Conservation (phyloP, 2,329 filamentous ascomycete species). For the Cadophora sp. region DNA sequence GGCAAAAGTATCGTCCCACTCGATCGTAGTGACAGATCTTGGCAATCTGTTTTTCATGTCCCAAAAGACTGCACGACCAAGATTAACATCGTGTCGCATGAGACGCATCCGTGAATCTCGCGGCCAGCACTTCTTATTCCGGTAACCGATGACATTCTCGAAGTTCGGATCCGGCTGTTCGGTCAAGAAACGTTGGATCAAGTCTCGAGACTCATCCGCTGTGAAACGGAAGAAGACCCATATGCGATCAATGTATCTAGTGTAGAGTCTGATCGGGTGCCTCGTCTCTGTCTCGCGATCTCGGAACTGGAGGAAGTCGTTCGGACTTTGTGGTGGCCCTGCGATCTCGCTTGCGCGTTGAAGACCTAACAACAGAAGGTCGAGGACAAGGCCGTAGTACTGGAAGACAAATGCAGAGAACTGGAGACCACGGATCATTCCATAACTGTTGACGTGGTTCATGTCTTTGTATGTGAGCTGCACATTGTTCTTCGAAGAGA, state of each 20-base stretch:
- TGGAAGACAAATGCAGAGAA: slow-evolving; percentile 99
- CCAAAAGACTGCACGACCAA: slow-evolving; percentile 98
- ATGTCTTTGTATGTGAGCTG: slow-evolving; percentile 99
- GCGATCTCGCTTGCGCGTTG: slow-evolving; percentile 98
- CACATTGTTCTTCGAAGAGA: slow-evolving; percentile 99
- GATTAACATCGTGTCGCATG: slow-evolving; percentile 98
- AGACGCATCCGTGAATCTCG: slow-evolving; percentile 96
- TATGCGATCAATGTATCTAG: slow-evolving; percentile 95
- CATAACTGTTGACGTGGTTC: slow-evolving; percentile 99
- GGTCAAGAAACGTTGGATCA: slow-evolving; percentile 97
- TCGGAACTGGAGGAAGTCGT: slow-evolving; percentile 97
- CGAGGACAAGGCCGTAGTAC: slow-evolving; percentile 95
- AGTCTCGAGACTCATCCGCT: slow-evolving; percentile 90
- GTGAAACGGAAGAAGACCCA: slow-evolving; percentile 97
- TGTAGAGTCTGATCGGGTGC: slow-evolving; percentile 97
- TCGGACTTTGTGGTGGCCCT: slow-evolving; percentile 89
- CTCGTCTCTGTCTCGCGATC: slow-evolving; percentile 90
- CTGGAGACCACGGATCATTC: slow-evolving; percentile 96
- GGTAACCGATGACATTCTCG: slow-evolving; percentile 98
- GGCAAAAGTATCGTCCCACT: slow-evolving; percentile 98
- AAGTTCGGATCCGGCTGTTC: slow-evolving; percentile 99
- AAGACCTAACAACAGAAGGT: slow-evolving; percentile 87
- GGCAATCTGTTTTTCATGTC: slow-evolving; percentile 97
- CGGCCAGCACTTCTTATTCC: slow-evolving; percentile 99
- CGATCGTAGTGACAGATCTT: slow-evolving; percentile 93